These are phyloP conservation scores for Alternaria sp. DNA, from an alignment of 2,329 filamentous ascomycete genomes.

Conservation along the genomic window DNA sequence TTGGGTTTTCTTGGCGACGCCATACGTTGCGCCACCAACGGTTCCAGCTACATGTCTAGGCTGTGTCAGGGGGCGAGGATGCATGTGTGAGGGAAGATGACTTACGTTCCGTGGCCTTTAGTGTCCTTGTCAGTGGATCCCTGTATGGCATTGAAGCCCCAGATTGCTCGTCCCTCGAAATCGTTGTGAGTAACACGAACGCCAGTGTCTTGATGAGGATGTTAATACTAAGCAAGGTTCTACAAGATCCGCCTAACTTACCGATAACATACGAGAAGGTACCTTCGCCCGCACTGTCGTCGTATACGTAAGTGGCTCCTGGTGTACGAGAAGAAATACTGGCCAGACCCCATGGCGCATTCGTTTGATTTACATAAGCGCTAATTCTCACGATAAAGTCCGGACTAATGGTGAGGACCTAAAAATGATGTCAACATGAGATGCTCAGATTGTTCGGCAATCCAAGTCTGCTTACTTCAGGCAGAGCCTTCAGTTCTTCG, in stretches of 20 bases:
- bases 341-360: constrained; percentile 41
- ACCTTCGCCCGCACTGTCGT: constrained; percentile 35
- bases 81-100: fast-evolving
- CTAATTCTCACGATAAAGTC: constrained; percentile 41
- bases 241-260: background rate
- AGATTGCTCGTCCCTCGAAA: constrained; percentile 43
- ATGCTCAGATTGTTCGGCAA: background rate
- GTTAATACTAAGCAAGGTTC: background rate
- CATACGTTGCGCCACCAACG: constrained; percentile 41
- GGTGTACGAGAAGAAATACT: constrained; percentile 39
- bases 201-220: constrained; percentile 62
- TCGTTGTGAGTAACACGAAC: constrained; percentile 62
- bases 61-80: background rate
- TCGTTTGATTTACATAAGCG: constrained; percentile 32
- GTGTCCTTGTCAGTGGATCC: constrained; percentile 33
- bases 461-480: constrained; percentile 29
- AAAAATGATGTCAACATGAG: background rate
- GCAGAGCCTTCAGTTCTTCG: constrained; percentile 40
- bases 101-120: constrained; percentile 42
- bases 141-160: constrained; percentile 40
- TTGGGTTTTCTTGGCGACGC: constrained; percentile 47
- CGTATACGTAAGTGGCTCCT: constrained; percentile 40
- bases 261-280: constrained; percentile 62
- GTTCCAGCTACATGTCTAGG: constrained; percentile 44
- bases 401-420: constrained; percentile 33